phyloP scores from a whole-genome alignment of 2,329 filamentous ascomycete species.

The Ilyonectria mors-panacis region DNA sequence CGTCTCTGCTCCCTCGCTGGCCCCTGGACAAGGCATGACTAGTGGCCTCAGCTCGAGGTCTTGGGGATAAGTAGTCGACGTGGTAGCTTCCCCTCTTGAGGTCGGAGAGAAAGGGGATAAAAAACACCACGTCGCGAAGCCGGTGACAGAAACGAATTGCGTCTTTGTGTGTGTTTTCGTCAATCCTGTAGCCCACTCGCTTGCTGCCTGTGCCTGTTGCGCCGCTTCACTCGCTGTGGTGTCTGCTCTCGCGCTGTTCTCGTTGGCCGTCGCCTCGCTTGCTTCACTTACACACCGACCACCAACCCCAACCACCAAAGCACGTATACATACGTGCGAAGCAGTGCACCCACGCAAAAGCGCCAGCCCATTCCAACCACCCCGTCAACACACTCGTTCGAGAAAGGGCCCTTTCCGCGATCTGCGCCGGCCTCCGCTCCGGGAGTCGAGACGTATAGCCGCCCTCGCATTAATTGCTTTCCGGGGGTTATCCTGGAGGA shows the following conservation, averaged over 20 bases:
- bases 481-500: neutral
- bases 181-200: neutral
- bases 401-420: neutral
- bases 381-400: neutral
- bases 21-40: constrained; percentile 19
- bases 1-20: neutral
- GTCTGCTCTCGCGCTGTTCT: neutral
- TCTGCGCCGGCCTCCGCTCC: neutral
- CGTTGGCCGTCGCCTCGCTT: neutral
- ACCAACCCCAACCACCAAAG: neutral
- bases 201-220: neutral
- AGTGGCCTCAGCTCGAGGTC: neutral
- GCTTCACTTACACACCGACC: neutral
- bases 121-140: neutral
- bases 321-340: neutral
- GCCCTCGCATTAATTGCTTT: neutral
- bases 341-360: neutral
- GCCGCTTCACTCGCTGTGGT: neutral
- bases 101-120: neutral
- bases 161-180: neutral
- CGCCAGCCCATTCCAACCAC: neutral
- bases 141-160: neutral
- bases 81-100: neutral
- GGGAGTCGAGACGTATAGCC: neutral
- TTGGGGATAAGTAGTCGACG: constrained; percentile 6